These are phyloP conservation scores for Agrocybe chaxingu DNA, from an alignment of 768 basidiomycete genomes.

Conservation along the genomic window DNA sequence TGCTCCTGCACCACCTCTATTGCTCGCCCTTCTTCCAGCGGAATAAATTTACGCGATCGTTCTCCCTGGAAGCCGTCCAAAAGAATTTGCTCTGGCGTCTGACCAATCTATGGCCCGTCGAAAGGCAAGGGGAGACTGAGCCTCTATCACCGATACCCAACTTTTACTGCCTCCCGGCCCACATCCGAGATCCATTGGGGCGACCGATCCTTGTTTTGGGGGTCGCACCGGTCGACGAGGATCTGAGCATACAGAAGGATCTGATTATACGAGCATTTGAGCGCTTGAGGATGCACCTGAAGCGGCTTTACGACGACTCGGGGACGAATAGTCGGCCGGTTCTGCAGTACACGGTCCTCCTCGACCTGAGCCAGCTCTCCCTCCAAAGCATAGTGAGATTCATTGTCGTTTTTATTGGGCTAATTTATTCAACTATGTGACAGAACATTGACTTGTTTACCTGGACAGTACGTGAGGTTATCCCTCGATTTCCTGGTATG, in stretches of 20 bases:
- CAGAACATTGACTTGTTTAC: constrained; percentile 61
- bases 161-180: constrained; percentile 53
- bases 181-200: constrained; percentile 56
- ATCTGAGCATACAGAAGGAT: constrained; percentile 35
- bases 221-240: constrained; percentile 37
- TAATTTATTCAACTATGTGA: neutral
- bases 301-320: constrained; percentile 37
- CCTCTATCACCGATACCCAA: constrained; percentile 28
- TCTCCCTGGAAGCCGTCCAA: constrained; percentile 57
- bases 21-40: constrained; percentile 37
- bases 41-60: constrained; percentile 62
- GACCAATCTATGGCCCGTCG: constrained; percentile 36
- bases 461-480: constrained; percentile 63
- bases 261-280: constrained; percentile 52
- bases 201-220: constrained; percentile 62
- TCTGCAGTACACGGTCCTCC: constrained; percentile 63
- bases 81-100: constrained; percentile 58
- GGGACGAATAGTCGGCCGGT: constrained; percentile 31
- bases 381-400: constrained; percentile 54
- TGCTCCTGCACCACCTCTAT: too few species aligned
- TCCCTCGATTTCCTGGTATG: constrained; percentile 75
- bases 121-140: neutral
- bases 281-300: constrained; percentile 53
- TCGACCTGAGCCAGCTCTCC: constrained; percentile 60
- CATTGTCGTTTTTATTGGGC: constrained; percentile 2